phyloP scores from a whole-genome alignment of 2,329 filamentous ascomycete species.

The Pyricularia grisea region DNA sequence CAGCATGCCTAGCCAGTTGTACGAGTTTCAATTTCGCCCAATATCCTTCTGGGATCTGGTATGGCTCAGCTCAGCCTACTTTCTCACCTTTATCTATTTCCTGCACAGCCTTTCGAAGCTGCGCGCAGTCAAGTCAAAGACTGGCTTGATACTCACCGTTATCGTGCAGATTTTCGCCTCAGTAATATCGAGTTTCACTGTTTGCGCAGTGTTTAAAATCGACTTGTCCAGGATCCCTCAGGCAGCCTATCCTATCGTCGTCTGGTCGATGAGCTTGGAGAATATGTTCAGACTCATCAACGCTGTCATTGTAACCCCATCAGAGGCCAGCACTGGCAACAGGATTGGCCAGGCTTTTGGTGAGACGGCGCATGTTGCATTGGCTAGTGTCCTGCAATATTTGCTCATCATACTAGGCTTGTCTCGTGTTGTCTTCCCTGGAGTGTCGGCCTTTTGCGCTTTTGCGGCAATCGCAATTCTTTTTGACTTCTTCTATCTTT shows the following conservation, averaged over 20 bases:
- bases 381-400: constrained; percentile 61
- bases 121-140: constrained; percentile 64
- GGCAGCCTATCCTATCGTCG: constrained; percentile 67
- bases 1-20: constrained; percentile 49
- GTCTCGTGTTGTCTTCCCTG: constrained; percentile 58
- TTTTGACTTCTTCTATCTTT: constrained; percentile 69
- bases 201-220: constrained; percentile 67
- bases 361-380: constrained; percentile 59
- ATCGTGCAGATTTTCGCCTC: constrained; percentile 61
- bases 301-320: constrained; percentile 61
- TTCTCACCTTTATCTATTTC: constrained; percentile 55
- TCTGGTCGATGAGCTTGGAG: constrained; percentile 67
- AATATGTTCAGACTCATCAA: constrained; percentile 75
- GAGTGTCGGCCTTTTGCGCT: constrained; percentile 65
- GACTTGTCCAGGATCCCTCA: constrained; percentile 67
- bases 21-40: constrained; percentile 71
- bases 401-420: constrained; percentile 55
- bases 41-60: constrained; percentile 58
- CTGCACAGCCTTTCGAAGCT: constrained; percentile 58
- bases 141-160: constrained; percentile 64
- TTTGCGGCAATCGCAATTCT: constrained; percentile 67
- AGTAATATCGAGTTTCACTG: constrained; percentile 69
- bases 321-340: constrained; percentile 56
- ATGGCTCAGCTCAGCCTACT: constrained; percentile 56
- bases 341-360: constrained; percentile 68